A percentile compares a stretch with the other conserved stretches of the same genome.
Evolutionary conservation across 1,284 basidiomycete genomes (phyloP).

Genomic region (Paramarasmius palmivorus): DNA sequence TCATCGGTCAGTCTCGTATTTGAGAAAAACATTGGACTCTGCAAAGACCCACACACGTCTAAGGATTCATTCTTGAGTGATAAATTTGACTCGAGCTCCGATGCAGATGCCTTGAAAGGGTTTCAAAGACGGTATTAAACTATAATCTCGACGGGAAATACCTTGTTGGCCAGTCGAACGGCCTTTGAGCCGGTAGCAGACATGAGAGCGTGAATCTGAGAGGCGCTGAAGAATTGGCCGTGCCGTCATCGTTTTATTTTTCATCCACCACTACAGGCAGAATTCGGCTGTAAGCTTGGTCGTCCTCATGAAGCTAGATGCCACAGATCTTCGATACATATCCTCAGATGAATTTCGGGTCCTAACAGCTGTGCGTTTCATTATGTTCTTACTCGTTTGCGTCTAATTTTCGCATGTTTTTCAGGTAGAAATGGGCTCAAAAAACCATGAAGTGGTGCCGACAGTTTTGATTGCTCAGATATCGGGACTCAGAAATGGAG

Average conservation of each 20-base stretch:
- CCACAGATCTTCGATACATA: conserved; percentile 92
- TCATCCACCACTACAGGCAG: not conserved
- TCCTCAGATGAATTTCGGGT: conserved; percentile 94
- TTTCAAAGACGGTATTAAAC: not conserved
- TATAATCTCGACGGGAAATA: not conserved
- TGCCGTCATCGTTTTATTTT: not conserved
- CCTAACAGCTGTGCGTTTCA: conserved; percentile 76
- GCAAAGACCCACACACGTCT: conserved; percentile 5
- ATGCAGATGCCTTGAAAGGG: conserved; percentile 21
- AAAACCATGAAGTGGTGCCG: conserved; percentile 97
- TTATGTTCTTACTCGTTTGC: conserved; percentile 3
- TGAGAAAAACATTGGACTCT: conserved; percentile 9
- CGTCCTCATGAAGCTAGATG: conserved; percentile 84
- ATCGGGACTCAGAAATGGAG: conserved; percentile 87
- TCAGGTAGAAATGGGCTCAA: conserved; percentile 96
- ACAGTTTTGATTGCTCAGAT: conserved; percentile 88
- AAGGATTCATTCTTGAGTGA: conserved; percentile 7
- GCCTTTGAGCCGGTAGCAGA: conserved; percentile 18
- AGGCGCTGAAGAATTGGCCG: not conserved
- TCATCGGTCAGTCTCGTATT: conserved; percentile 29
- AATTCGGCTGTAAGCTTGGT: not conserved
- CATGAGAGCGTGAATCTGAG: conserved; percentile 2
- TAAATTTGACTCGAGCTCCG: conserved; percentile 6
- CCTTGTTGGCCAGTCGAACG: conserved; percentile 25
- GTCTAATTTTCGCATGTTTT: not conserved